These are phyloP conservation scores for Saururus chinensis DNA, from an alignment of 164 flowering plant species.

Conservation along the genomic window DNA sequence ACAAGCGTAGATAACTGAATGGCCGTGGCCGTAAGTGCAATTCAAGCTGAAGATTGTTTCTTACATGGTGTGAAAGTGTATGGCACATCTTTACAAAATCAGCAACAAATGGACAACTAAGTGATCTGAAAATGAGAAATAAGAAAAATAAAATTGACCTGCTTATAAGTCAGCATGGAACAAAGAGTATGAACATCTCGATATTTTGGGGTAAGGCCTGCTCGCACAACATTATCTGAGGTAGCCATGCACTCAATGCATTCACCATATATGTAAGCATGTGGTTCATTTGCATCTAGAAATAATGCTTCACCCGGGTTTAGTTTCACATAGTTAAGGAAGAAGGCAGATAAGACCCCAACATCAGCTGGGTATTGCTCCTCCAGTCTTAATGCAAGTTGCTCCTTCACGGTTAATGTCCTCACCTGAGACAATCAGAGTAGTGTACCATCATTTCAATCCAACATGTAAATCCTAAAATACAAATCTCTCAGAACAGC, in stretches of 20 bases:
- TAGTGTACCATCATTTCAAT: not conserved
- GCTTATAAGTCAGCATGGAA: slow-evolving; percentile 88
- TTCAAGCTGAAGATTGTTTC: too few species aligned
- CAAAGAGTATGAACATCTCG: slow-evolving; percentile 77
- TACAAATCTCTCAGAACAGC: not conserved
- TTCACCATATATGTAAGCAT: slow-evolving; percentile 81
- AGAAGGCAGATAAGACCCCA: slow-evolving; percentile 77
- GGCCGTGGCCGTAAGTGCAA: not conserved
- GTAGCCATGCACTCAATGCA: slow-evolving; percentile 96
- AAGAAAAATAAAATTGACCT: slow-evolving; percentile 27
- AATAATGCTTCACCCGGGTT: slow-evolving; percentile 84
- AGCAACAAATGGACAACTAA: too few species aligned
- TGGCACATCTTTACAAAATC: too few species aligned
- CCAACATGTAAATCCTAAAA: not conserved
- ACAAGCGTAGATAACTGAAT: not conserved
- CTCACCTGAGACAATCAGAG: slow-evolving; percentile 32
- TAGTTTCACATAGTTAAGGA: slow-evolving; percentile 71
- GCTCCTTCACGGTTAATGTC: slow-evolving; percentile 65
- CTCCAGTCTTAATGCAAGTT: slow-evolving; percentile 50
- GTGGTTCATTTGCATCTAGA: slow-evolving; percentile 87
- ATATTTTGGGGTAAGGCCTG: slow-evolving; percentile 88
- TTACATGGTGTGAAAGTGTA: too few species aligned
- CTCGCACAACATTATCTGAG: slow-evolving; percentile 94
- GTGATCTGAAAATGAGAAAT: too few species aligned
- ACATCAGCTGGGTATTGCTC: slow-evolving; percentile 78